Conservation (phyloP, 2,329 filamentous ascomycete genomes). For the Sphaerulina musiva region DNA sequence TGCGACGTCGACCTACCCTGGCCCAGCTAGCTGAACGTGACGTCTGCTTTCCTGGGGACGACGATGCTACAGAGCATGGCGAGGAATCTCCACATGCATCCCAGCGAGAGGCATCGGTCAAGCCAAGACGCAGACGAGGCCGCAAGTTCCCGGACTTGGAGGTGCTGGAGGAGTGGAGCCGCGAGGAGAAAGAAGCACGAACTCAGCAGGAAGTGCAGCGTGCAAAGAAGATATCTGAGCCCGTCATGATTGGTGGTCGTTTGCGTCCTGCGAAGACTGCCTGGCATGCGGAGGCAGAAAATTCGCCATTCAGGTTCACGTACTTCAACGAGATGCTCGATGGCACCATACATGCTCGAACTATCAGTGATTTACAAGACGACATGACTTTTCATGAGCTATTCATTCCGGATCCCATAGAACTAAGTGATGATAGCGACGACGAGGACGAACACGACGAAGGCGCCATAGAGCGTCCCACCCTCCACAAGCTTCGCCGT, state of each 20-base stretch:
- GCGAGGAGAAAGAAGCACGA: slow-evolving; percentile 79
- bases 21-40: slow-evolving; percentile 68
- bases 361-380: slow-evolving; percentile 86
- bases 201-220: slow-evolving; percentile 65
- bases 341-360: slow-evolving; percentile 92
- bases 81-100: slow-evolving; percentile 13
- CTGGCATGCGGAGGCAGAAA: slow-evolving; percentile 85
- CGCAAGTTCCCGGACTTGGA: slow-evolving; percentile 79
- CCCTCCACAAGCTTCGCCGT: slow-evolving; percentile 3
- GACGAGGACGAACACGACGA: slow-evolving; percentile 43
- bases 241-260: slow-evolving; percentile 82
- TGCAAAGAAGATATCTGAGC: slow-evolving; percentile 88
- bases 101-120: slow-evolving; percentile 13
- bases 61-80: slow-evolving; percentile 46
- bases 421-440: slow-evolving; percentile 60
- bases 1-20: slow-evolving; percentile 46
- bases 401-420: slow-evolving; percentile 78
- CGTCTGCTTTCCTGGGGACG: slow-evolving; percentile 79
- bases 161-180: slow-evolving; percentile 81
- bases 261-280: slow-evolving; percentile 68
- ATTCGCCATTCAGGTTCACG: slow-evolving; percentile 88
- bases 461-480: slow-evolving; percentile 34
- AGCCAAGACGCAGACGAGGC: slow-evolving; percentile 52
- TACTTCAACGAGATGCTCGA: slow-evolving; percentile 98
- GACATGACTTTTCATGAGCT: slow-evolving; percentile 76